phyloP scores from a whole-genome alignment of 106 monocot genomes.

The Triglochin maritima region DNA sequence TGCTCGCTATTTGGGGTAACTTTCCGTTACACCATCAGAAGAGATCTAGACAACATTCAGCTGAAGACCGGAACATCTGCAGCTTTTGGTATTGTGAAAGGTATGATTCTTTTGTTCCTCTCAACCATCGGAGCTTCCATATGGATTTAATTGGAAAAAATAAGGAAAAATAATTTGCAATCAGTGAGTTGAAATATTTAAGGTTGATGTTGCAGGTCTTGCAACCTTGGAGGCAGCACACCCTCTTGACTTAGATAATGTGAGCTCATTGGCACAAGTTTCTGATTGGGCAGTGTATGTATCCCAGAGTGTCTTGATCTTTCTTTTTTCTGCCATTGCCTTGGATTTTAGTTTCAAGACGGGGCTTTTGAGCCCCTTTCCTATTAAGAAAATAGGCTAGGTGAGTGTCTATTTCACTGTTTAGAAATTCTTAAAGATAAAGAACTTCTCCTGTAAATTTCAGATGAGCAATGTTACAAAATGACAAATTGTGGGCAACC shows the following conservation, averaged over 20 bases:
- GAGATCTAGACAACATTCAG: constrained; percentile 73
- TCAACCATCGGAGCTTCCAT: neutral
- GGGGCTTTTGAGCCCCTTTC: constrained; percentile 54
- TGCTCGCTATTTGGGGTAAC: constrained; percentile 84
- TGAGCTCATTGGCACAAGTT: constrained; percentile 27
- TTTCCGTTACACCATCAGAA: constrained; percentile 69
- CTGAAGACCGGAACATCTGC: constrained; percentile 74
- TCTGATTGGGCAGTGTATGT: constrained; percentile 31
- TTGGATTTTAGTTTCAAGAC: constrained; percentile 85
- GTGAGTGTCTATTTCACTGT: no score
- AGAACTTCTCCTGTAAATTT: no score
- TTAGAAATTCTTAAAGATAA: no score
- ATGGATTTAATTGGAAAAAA: neutral
- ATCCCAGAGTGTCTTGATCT: constrained; percentile 47
- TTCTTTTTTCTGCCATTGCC: constrained; percentile 69
- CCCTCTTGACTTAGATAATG: constrained; percentile 22
- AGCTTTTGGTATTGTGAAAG: constrained; percentile 81
- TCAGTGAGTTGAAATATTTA: neutral
- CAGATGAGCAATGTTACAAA: no score
- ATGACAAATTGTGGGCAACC: no score
- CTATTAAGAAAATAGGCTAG: constrained; percentile 4
- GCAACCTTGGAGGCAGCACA: constrained; percentile 40
- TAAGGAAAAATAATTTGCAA: neutral
- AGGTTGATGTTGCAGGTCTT: constrained; percentile 48
- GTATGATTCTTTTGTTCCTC: constrained; percentile 14